Evolutionary conservation across 768 basidiomycete species (phyloP).

Genomic region (Russula ochroleuca): DNA sequence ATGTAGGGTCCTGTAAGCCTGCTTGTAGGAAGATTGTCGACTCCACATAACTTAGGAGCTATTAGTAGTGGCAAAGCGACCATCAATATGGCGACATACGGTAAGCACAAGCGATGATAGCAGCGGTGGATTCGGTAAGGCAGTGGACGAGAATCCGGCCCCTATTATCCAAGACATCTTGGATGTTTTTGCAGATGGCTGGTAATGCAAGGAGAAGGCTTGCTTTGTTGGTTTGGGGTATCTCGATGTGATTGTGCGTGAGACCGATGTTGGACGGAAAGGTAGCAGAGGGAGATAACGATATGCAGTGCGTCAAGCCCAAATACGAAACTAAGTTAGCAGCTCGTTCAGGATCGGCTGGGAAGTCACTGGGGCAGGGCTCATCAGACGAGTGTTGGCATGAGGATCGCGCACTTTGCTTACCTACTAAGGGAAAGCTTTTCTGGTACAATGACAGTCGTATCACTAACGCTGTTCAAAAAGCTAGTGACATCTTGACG

Average conservation of each 20-base stretch:
- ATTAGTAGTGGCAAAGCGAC: not conserved
- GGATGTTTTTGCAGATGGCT: constrained; percentile 44
- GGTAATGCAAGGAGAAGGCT: constrained; percentile 46
- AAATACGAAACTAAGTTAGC: constrained; percentile 49
- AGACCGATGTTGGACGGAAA: constrained; percentile 34
- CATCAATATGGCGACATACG: constrained; percentile 35
- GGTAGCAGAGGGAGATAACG: constrained; percentile 50
- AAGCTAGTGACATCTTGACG: constrained; percentile 51
- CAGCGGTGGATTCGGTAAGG: constrained; percentile 50
- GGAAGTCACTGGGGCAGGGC: constrained; percentile 46
- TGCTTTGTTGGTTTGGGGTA: constrained; percentile 39
- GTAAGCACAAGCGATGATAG: constrained; percentile 50
- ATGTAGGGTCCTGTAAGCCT: constrained; percentile 34
- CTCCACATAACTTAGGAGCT: constrained; percentile 45
- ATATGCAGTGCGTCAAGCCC: constrained; percentile 51
- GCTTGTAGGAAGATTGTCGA: constrained; percentile 37
- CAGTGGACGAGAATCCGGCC: constrained; percentile 54
- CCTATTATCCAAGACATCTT: constrained; percentile 38
- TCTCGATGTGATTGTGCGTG: constrained; percentile 42
- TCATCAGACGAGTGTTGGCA: constrained; percentile 4
- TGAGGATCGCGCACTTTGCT: not conserved
- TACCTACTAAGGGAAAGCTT: constrained; percentile 52
- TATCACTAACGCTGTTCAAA: constrained; percentile 49
- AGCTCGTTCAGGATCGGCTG: constrained; percentile 47
- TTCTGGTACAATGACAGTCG: constrained; percentile 47